A percentile compares a stretch with the other conserved stretches of the same genome.
Conservation (phyloP, 2,329 filamentous ascomycete species). For the Claviceps sorghi region DNA sequence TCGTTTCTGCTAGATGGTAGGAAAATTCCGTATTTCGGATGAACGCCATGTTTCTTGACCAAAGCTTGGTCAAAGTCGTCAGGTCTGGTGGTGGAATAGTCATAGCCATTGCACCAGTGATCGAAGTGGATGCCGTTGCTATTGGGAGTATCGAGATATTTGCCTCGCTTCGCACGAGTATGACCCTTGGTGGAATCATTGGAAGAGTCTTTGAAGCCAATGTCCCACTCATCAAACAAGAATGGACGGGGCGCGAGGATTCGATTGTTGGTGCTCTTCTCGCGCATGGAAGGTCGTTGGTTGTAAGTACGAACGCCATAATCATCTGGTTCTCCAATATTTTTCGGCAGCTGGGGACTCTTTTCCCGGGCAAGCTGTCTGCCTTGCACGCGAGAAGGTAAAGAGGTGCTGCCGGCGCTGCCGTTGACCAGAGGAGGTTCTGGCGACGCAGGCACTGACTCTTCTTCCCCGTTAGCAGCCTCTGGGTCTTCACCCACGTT, state of each 20-base stretch:
- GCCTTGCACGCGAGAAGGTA: constrained; percentile 13
- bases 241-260: constrained; percentile 33
- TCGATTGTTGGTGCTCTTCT: constrained; percentile 35
- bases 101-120: constrained; percentile 36
- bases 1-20: constrained; percentile 33
- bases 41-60: constrained; percentile 34
- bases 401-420: constrained; percentile 10
- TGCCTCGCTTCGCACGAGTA: constrained; percentile 36
- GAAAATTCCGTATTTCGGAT: constrained; percentile 40
- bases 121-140: constrained; percentile 40
- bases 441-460: constrained; percentile 22
- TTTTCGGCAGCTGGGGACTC: constrained; percentile 24
- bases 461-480: constrained; percentile 20
- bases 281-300: constrained; percentile 23
- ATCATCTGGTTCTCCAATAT: constrained; percentile 33
- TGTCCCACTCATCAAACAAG: constrained; percentile 37
- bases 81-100: constrained; percentile 32
- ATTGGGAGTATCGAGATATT: constrained; percentile 39
- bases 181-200: constrained; percentile 41
- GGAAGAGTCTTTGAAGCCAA: constrained; percentile 44
- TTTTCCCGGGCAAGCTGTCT: constrained; percentile 21
- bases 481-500: constrained; percentile 21
- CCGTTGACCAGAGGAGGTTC: constrained; percentile 19
- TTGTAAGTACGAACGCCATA: constrained; percentile 33
- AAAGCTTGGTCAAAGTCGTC: constrained; percentile 36